Conservation (phyloP, 192 early-diverging fungal species). For the Bifiguratus adelaidae region DNA sequence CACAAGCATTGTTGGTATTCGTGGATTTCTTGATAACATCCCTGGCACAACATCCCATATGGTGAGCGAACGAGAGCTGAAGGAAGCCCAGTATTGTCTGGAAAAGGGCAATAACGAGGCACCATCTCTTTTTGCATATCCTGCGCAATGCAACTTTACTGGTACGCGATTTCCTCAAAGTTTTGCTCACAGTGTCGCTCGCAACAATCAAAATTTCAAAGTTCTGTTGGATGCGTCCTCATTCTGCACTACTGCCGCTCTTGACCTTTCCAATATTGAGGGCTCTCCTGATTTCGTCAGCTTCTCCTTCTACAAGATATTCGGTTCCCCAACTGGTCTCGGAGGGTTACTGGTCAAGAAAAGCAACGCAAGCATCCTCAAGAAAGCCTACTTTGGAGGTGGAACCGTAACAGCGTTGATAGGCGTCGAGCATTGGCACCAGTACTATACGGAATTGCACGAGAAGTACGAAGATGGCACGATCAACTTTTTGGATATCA, state of each 20-base stretch:
- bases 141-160: slow-evolving; percentile 81
- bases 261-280: slow-evolving; percentile 42
- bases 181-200: slow-evolving; percentile 35
- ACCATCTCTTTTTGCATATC: slow-evolving; percentile 61
- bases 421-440: slow-evolving; percentile 43
- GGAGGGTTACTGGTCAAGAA: slow-evolving; percentile 64
- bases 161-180: slow-evolving; percentile 59
- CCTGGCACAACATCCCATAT: slow-evolving; percentile 12
- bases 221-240: slow-evolving; percentile 71
- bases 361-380: slow-evolving; percentile 24
- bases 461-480: slow-evolving; percentile 69
- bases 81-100: no score
- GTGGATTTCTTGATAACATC: slow-evolving; percentile 32
- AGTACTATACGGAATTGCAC: slow-evolving; percentile 27
- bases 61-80: slow-evolving; percentile 12
- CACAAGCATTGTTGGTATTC: slow-evolving; percentile 66
- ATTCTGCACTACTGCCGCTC: slow-evolving; percentile 45
- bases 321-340: slow-evolving; percentile 77
- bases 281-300: slow-evolving; percentile 70
- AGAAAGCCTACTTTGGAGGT: slow-evolving; percentile 68
- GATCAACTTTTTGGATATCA: slow-evolving; percentile 60
- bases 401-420: slow-evolving; percentile 59
- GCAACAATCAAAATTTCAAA: slow-evolving; percentile 10
- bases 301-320: slow-evolving; percentile 83
- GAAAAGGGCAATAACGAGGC: background rate